Base-by-base conservation (phyloP, 495 filamentous ascomycete genomes). In the Glutinoglossum americanum region DNA sequence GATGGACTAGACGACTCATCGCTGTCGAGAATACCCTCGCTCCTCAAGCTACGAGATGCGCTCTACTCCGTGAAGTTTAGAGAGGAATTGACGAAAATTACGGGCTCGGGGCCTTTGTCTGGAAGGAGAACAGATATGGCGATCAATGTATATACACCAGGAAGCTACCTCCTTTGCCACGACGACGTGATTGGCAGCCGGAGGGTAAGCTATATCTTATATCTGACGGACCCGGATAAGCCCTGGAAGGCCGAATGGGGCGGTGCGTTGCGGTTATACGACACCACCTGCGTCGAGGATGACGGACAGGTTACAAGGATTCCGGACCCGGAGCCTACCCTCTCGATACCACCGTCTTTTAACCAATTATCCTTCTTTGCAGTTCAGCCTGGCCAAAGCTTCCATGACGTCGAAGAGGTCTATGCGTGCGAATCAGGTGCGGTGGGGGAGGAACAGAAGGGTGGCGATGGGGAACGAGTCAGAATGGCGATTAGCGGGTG, bases 401-500 rank as follows among this genome's bases (percentile, higher is more conserved):
- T 95, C 70, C 92, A 99, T 68, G 92, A 97, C 71, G 92, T 99
- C 54, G 90, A 97, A 71, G 92, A 99, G 68, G 93, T 99, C 17
- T 96, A 94, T 68, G 77, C 75, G 78, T 45, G 67, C 70, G 48
- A 70, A 61, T 35, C 70, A 72, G 64, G 66, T 70, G 48, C 75
- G 58, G 70, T 73, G 1, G 77, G 79, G 56, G 77, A 78, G 59
- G 76, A 83, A 35, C n/a, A n/a, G n/a, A n/a, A n/a, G n/a, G n/a
- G n/a, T n/a, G 81, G 81, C 47, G 73, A 78, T 30, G 74, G 78
- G 57, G 82, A 78, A 56, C 79, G 92, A 49, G 79, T 94, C 47
- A 79, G 92, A 57, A 96, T 97, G 88, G 92, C 92, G 27, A 97
- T 99, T 62, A 93, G 86, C 60, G 92, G 92, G n/a, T 99, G 92